phyloP scores from a whole-genome alignment of 106 monocot genomes.

The Dendrobium catenatum region DNA sequence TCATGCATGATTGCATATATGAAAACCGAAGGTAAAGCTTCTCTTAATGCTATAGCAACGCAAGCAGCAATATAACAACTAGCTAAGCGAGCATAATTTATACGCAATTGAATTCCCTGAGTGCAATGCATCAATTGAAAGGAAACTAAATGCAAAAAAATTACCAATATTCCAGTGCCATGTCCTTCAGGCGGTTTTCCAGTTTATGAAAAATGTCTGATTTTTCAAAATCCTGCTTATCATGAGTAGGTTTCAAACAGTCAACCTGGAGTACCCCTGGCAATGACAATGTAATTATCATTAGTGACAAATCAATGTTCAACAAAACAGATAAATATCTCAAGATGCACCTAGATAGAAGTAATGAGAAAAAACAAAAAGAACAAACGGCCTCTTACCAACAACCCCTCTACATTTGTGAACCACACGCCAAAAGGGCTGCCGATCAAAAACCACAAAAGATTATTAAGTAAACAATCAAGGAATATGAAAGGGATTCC shows the following conservation, averaged over 20 bases:
- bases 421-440: slow-evolving; percentile 62
- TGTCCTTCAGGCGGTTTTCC: slow-evolving; percentile 57
- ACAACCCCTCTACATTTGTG: slow-evolving; percentile 56
- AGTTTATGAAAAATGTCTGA: slow-evolving; percentile 50
- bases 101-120: background rate
- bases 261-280: slow-evolving; percentile 72
- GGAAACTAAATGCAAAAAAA: slow-evolving; percentile 6
- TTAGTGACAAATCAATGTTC: background rate
- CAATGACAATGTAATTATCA: background rate
- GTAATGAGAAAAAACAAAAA: background rate
- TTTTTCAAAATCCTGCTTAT: slow-evolving; percentile 86
- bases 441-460: slow-evolving; percentile 3
- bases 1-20: background rate
- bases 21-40: background rate
- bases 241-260: slow-evolving; percentile 72
- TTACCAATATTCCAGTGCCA: slow-evolving; percentile 81
- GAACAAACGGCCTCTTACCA: slow-evolving; percentile 32
- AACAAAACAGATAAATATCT: background rate
- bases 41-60: background rate
- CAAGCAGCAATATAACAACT: background rate
- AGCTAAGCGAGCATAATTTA: background rate
- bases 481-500: background rate
- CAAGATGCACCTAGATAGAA: background rate
- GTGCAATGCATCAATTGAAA: background rate
- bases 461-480: background rate